Percentiles rank a stretch among this genome's conserved stretches.
Evolutionary conservation across 441 rosid genomes (phyloP).

Genomic region (Hypseocharis bilobata): DNA sequence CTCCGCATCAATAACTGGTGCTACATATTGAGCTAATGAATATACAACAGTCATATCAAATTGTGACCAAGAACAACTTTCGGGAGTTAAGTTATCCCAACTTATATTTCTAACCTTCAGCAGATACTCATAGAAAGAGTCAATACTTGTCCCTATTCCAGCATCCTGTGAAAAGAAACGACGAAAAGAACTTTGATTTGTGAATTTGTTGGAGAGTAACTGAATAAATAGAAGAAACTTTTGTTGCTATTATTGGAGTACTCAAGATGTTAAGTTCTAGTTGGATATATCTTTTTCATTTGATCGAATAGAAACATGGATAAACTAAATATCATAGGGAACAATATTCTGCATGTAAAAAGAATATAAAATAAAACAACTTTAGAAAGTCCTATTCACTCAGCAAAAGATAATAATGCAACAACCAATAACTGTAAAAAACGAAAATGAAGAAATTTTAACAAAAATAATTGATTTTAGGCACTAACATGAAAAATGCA

Average conservation of each 20-base stretch:
- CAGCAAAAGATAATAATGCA: too few species aligned
- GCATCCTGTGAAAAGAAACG: slow-evolving; percentile 68
- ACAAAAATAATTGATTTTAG: too few species aligned
- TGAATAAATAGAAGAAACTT: background rate
- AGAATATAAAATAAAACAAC: too few species aligned
- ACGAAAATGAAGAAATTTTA: too few species aligned
- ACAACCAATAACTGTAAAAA: too few species aligned
- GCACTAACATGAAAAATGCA: background rate
- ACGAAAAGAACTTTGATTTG: background rate
- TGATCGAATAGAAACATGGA: background rate
- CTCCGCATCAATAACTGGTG: background rate
- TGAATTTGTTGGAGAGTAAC: background rate
- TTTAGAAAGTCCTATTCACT: too few species aligned
- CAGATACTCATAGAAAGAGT: slow-evolving; percentile 94
- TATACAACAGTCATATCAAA: background rate
- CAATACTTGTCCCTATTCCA: slow-evolving; percentile 97
- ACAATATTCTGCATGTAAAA: too few species aligned
- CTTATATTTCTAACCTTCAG: slow-evolving; percentile 56
- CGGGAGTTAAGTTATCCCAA: slow-evolving; percentile 4
- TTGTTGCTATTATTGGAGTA: too few species aligned
- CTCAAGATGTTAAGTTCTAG: too few species aligned
- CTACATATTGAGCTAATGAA: background rate
- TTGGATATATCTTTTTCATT: too few species aligned
- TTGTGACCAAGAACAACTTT: background rate
- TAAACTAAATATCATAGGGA: background rate